These are phyloP conservation scores for Mycena polygramma DNA, from an alignment of 768 basidiomycete species.

Conservation along the genomic window DNA sequence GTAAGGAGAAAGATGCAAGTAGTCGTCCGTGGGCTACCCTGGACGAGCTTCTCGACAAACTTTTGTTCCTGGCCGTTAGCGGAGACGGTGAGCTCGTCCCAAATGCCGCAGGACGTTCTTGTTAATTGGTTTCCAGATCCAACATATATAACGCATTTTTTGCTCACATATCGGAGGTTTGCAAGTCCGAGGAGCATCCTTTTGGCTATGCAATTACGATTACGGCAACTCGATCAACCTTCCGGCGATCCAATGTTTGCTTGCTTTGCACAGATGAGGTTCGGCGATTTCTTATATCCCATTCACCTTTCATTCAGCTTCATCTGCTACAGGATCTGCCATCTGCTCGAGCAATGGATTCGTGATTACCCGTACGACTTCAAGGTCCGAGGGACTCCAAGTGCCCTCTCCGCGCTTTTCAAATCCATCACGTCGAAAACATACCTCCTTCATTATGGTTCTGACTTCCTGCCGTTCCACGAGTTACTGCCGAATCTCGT, in stretches of 20 bases:
- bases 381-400: conserved; percentile 78
- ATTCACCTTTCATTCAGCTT: neutral
- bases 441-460: conserved; percentile 87
- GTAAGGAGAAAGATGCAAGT: conserved; percentile 66
- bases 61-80: conserved; percentile 85
- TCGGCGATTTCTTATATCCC: conserved; percentile 34
- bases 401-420: conserved; percentile 81
- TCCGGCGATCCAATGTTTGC: conserved; percentile 88
- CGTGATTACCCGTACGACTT: conserved; percentile 84
- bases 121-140: conserved; percentile 63
- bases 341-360: conserved; percentile 84
- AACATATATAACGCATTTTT: conserved; percentile 81
- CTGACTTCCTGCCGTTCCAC: conserved; percentile 85
- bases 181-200: conserved; percentile 82
- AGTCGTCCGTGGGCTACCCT: conserved; percentile 79
- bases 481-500: conserved; percentile 71
- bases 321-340: conserved; percentile 72
- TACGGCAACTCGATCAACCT: conserved; percentile 81
- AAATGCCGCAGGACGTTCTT: conserved; percentile 2
- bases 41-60: conserved; percentile 85
- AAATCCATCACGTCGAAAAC: conserved; percentile 85
- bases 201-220: conserved; percentile 90
- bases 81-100: conserved; percentile 73
- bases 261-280: conserved; percentile 92
- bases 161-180: conserved; percentile 88